phyloP scores from a whole-genome alignment of 2,329 filamentous ascomycete genomes.

The Amauroascus verrucosus region DNA sequence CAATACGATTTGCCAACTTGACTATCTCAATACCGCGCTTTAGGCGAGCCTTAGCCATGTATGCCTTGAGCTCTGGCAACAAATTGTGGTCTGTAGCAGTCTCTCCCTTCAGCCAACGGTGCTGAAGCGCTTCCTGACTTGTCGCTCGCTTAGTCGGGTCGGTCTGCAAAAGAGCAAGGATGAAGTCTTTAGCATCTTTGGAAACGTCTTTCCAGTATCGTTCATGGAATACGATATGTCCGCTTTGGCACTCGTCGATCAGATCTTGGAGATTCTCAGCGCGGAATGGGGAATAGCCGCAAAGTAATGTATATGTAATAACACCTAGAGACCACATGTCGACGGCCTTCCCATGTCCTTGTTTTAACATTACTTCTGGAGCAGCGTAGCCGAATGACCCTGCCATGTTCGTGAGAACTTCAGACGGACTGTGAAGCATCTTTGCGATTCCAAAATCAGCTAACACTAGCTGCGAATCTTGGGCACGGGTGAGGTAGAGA shows the following conservation, averaged over 20 bases:
- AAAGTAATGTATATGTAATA: conserved; percentile 95
- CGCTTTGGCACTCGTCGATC: conserved; percentile 83
- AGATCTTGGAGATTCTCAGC: conserved; percentile 87
- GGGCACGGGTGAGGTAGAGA: conserved; percentile 71
- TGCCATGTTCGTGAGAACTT: conserved; percentile 95
- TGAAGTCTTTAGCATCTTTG: conserved; percentile 89
- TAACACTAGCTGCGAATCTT: conserved; percentile 75
- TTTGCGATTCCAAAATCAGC: conserved; percentile 99
- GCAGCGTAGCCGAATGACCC: conserved; percentile 97
- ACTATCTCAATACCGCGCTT: conserved; percentile 90
- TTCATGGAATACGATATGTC: conserved; percentile 85
- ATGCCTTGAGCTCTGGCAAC: conserved; percentile 90
- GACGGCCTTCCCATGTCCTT: conserved; percentile 93
- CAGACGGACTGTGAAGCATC: conserved; percentile 82
- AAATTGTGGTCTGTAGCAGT: conserved; percentile 92
- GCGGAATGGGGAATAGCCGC: conserved; percentile 95
- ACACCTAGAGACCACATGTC: conserved; percentile 99
- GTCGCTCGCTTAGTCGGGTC: conserved; percentile 66
- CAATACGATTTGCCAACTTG: conserved; percentile 91
- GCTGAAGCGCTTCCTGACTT: conserved; percentile 68
- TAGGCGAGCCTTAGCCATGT: conserved; percentile 82
- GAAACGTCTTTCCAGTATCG: conserved; percentile 98
- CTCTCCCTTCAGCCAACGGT: conserved; percentile 83
- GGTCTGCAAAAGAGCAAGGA: conserved; percentile 67
- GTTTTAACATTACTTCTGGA: conserved; percentile 95